Base-by-base conservation (phyloP, 2,329 filamentous ascomycete genomes). In the Trichoderma afroharzianum region DNA sequence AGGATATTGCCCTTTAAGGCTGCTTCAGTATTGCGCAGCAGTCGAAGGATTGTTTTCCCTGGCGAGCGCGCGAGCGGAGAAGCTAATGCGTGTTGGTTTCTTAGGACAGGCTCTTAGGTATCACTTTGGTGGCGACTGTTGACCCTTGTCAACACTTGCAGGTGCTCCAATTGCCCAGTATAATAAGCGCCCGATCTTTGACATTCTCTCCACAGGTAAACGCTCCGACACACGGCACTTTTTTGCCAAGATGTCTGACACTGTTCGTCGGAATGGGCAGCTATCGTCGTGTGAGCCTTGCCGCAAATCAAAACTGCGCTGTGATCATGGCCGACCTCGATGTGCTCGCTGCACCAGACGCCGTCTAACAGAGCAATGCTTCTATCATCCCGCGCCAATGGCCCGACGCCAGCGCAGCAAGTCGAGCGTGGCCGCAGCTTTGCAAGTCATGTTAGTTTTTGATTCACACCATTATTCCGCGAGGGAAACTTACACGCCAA, bases 341-440 rank as follows among this genome's bases (percentile, higher is more conserved):
- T 62, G 58, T 62, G 58, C 58, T 39, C 58, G 58, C 58, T 61
- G 58, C 58, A 30, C 58, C 58, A 61, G 58, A 61, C 58, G 58
- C 58, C 32, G 58, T 21, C 58, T 62, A 1, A 39, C 58, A 18
- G 58, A 39, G 32, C 58, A 62, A 62, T 62, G 58, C 58, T 39
- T 39, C 32, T 62, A 62, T 26, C 58, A 62, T 32, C 58, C 58
- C 5, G 58, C 58, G 32, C 58, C 58, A 21, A 62, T 62, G 58
- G 32, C 58, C 11, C 58, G 43, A 47, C 18, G 18, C 18, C 43
- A 47, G n/a, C 43, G 43, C 43, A n/a, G 43, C 43, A 2, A 47
- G 43, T 47, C 43, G 43, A 18, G 43, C 1, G 18, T 47, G n/a
- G 43, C 18, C 43, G 43, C 18, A 47, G 18, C 43, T 47, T n/a